A percentile compares a stretch with the other conserved stretches of the same genome.
Conservation (phyloP, 2,329 filamentous ascomycete species). For the Hypoxylon sp. region DNA sequence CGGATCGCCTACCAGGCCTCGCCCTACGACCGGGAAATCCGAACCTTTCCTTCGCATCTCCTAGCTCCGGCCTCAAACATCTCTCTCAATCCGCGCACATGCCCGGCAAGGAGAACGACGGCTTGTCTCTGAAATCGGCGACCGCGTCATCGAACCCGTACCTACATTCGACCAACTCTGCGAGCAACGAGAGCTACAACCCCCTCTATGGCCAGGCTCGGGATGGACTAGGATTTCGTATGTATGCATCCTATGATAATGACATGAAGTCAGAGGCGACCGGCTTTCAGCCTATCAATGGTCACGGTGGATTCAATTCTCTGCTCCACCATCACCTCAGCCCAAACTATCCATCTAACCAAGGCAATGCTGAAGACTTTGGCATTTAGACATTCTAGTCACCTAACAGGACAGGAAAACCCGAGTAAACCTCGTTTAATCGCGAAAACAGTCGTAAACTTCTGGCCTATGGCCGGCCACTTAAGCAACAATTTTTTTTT, state of each 20-base stretch:
- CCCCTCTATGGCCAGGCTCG: constrained; percentile 47
- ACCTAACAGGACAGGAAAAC: too few species aligned
- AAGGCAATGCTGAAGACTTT: constrained; percentile 34
- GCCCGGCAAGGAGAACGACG: constrained; percentile 47
- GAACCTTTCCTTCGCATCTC: constrained; percentile 47
- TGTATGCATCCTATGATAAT: constrained; percentile 44
- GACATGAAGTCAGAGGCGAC: constrained; percentile 35
- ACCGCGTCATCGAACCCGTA: constrained; percentile 42
- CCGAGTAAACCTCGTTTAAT: too few species aligned
- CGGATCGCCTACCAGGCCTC: constrained; percentile 50
- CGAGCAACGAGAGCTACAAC: constrained; percentile 44
- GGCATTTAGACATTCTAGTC: constrained; percentile 17
- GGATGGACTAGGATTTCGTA: constrained; percentile 43
- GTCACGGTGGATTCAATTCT: constrained; percentile 35
- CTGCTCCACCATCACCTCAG: constrained; percentile 36
- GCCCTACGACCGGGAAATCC: constrained; percentile 50
- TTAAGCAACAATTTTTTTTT: too few species aligned
- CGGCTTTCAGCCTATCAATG: constrained; percentile 44
- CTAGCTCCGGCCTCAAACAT: constrained; percentile 42
- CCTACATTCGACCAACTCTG: constrained; percentile 40
- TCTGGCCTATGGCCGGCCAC: too few species aligned
- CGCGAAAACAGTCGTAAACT: too few species aligned
- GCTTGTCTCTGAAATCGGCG: constrained; percentile 38
- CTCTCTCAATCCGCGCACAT: constrained; percentile 37
- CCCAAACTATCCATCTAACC: constrained; percentile 33